Conservation (phyloP, 148 eudicot species). For the Rhododendron ferrugineum region DNA sequence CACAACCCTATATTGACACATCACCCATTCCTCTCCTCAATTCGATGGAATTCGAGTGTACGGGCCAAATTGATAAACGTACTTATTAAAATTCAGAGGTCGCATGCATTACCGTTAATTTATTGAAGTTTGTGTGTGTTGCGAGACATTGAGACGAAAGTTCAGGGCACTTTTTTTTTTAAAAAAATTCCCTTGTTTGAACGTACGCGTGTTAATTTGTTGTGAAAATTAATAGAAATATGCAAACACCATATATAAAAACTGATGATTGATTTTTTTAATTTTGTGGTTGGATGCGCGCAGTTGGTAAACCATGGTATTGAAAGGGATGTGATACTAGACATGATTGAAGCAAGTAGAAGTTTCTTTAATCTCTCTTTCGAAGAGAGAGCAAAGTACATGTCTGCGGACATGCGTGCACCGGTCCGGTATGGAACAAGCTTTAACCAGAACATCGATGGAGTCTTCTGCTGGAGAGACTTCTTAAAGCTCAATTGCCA, state of each 20-base stretch:
- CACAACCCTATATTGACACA: too few relatives aligned
- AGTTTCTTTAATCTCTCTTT: slow-evolving; percentile 69
- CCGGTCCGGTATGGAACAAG: slow-evolving; percentile 85
- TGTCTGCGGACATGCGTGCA: slow-evolving; percentile 51
- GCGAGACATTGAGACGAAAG: too few relatives aligned
- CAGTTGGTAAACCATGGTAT: slow-evolving; percentile 78
- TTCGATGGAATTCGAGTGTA: too few relatives aligned
- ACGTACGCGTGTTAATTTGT: too few relatives aligned
- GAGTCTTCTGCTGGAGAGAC: slow-evolving; percentile 80
- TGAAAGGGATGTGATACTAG: slow-evolving; percentile 25
- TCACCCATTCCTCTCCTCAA: too few relatives aligned
- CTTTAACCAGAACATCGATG: slow-evolving; percentile 74
- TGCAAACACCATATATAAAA: neutral
- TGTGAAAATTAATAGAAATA: neutral
- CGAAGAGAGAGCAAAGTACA: slow-evolving; percentile 49
- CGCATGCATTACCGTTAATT: too few relatives aligned
- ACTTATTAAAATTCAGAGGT: too few relatives aligned
- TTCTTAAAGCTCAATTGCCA: slow-evolving; percentile 71
- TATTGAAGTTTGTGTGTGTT: too few relatives aligned
- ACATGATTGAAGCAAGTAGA: slow-evolving; percentile 49
- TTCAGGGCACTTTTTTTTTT: too few relatives aligned
- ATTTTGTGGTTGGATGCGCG: slow-evolving; percentile 11
- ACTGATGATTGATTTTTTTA: neutral
- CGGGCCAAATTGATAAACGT: too few relatives aligned
- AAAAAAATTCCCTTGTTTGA: too few relatives aligned